Conservation (phyloP, 2,329 filamentous ascomycete species). For the Endocalyx cinctus region DNA sequence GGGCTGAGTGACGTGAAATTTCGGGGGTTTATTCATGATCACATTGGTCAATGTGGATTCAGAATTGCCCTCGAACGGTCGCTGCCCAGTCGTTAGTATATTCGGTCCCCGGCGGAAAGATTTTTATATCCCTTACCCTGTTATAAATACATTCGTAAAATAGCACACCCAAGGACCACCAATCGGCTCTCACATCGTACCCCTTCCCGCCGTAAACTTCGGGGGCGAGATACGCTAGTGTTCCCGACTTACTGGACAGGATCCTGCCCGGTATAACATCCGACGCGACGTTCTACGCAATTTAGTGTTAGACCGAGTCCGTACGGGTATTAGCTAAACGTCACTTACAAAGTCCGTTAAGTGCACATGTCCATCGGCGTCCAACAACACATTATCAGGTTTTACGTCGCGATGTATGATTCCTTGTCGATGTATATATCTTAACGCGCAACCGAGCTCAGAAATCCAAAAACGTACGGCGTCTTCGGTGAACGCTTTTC, state of each 20-base stretch:
- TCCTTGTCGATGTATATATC: constrained; percentile 79
- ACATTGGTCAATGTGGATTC: constrained; percentile 75
- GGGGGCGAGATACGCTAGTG: constrained; percentile 88
- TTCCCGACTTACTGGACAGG: constrained; percentile 93
- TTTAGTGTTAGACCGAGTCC: constrained; percentile 28
- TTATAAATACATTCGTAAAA: constrained; percentile 99
- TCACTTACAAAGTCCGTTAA: constrained; percentile 93
- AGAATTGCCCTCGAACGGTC: constrained; percentile 87
- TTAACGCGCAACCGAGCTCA: constrained; percentile 84
- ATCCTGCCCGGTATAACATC: constrained; percentile 79
- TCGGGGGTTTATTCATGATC: constrained; percentile 76
- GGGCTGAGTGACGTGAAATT: constrained; percentile 88
- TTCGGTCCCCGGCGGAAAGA: too few relatives aligned
- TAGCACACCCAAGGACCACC: constrained; percentile 97
- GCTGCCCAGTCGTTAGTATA: constrained; percentile 50
- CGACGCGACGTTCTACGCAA: constrained; percentile 84
- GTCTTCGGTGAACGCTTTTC: constrained; percentile 97
- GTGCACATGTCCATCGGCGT: constrained; percentile 90
- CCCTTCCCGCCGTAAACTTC: constrained; percentile 91
- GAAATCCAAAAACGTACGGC: constrained; percentile 96
- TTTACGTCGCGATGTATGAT: constrained; percentile 92
- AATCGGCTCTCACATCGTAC: constrained; percentile 87
- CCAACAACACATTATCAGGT: constrained; percentile 84
- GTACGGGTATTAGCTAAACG: neutral
- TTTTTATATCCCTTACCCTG: constrained; percentile 69